Conservation (phyloP, 208 protist genomes). For the Leishmania gerbilli region DNA sequence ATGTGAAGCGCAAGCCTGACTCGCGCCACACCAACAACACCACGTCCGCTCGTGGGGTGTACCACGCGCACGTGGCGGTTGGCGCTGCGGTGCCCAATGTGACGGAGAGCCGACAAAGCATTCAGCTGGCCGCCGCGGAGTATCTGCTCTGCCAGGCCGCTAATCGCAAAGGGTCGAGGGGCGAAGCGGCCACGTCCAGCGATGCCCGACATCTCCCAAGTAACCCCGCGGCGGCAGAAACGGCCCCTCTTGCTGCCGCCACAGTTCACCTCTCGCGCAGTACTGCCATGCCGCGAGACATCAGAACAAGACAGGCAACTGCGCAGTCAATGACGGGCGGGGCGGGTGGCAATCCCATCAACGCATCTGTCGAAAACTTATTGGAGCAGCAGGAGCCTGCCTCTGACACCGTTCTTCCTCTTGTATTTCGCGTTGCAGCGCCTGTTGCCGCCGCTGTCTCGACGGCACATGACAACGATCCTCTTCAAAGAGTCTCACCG, state of each 20-base stretch:
- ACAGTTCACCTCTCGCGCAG: constrained; percentile 19
- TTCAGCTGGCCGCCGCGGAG: constrained; percentile 27
- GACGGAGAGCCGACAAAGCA: constrained; percentile 32
- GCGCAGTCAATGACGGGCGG: neutral
- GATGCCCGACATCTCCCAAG: neutral
- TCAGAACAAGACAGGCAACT: constrained; percentile 14
- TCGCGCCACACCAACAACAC: neutral
- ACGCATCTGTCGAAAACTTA: constrained; percentile 1
- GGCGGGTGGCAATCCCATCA: constrained; percentile 9
- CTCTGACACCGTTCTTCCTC: neutral
- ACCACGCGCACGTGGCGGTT: constrained; percentile 29
- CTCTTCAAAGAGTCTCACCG: neutral
- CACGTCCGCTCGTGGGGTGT: neutral
- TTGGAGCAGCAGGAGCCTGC: constrained; percentile 22
- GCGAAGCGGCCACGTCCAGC: neutral
- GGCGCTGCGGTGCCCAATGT: constrained; percentile 30
- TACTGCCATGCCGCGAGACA: neutral
- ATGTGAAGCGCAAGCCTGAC: constrained; percentile 3
- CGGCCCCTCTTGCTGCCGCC: neutral
- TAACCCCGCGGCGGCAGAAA: neutral
- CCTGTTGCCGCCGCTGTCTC: neutral
- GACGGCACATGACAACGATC: neutral
- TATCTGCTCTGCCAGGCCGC: constrained; percentile 10
- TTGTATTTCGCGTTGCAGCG: constrained; percentile 18
- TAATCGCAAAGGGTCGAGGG: neutral